Evolutionary conservation across 2,329 filamentous ascomycete genomes (phyloP), one percentile per base, ranked within the genome.

Genomic region (Lasiodiplodia hormozganensis): DNA sequence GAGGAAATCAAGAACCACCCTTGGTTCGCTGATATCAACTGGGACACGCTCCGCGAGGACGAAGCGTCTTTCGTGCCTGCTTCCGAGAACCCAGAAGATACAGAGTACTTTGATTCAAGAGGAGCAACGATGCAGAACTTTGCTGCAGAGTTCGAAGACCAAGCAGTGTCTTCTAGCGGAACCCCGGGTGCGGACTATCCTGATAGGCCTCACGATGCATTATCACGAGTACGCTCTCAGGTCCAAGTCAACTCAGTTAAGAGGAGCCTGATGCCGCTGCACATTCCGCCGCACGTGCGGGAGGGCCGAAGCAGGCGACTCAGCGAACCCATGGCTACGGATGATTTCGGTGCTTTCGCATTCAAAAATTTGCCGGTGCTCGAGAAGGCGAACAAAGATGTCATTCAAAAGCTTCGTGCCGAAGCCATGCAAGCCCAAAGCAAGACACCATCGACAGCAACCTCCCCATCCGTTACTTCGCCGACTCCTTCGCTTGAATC

Each of bases 321-420:
- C 49, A 98, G 95, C 78, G 96, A 99, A 79, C 96, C 96, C 1
- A 89, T 95, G 18, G 87, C 89, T 38, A 87, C 90, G 0, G 96
- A 99, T 78, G 96, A 99, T 77, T 99, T 99, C 83, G 96, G 96
- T 38, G 94, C 89, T 71, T 99, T 99, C 80, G 89, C 93, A 49
- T 99, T 97, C 85, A 99, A 99, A 82, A 99, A 99, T 74, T 83
- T 99, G 60, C 94, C 95, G 0, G 95, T 98, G 23, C 85, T 99
- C 21, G 96, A 98, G 75, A 98, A 97, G 79, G 96, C 96, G 67
- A 99, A 99, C 81, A 99, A 99, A 78, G 96, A 99, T 75, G 94
- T 98, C 36, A 97, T 99, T 38, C 94, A 98, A 75, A 98, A 98
- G 78, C 85, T 99, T 68, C 90, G 94, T 12, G 93, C 94, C 25